Evolutionary conservation across 352 stramenopile species (phyloP).

Genomic region (Pythium coloratum): DNA sequence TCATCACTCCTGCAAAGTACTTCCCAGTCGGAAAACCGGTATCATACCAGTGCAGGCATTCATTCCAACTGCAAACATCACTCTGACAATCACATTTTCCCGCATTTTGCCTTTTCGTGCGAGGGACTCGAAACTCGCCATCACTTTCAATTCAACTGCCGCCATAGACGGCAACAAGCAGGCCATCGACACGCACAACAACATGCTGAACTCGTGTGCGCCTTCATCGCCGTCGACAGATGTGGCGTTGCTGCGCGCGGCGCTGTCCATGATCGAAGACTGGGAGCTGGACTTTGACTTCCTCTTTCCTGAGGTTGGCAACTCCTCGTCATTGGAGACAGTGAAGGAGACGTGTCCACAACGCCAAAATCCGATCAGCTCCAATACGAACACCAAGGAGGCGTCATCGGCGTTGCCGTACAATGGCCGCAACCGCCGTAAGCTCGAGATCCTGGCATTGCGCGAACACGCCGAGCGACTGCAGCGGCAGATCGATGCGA

Average conservation of each 20-base stretch:
- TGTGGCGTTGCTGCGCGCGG: slow-evolving; percentile 8
- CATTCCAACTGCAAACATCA: no score
- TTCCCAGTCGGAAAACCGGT: no score
- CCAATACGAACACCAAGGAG: not conserved
- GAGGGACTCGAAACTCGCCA: no score
- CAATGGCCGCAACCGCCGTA: slow-evolving; percentile 13
- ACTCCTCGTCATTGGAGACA: not conserved
- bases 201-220: not conserved
- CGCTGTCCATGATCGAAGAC: slow-evolving; percentile 15
- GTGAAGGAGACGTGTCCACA: not conserved
- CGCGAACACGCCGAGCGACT: slow-evolving; percentile 4
- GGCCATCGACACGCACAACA: not conserved
- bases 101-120: no score
- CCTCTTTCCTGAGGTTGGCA: not conserved
- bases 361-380: not conserved
- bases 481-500: not conserved
- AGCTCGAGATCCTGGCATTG: slow-evolving; percentile 18
- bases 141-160: no score
- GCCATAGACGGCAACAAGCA: not conserved
- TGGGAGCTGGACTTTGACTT: slow-evolving; percentile 14
- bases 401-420: not conserved
- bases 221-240: not conserved
- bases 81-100: no score
- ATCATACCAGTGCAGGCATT: no score
- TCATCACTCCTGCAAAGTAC: no score